Conservation (phyloP, 2,329 filamentous ascomycete genomes). For the Alternaria tenuissima region DNA sequence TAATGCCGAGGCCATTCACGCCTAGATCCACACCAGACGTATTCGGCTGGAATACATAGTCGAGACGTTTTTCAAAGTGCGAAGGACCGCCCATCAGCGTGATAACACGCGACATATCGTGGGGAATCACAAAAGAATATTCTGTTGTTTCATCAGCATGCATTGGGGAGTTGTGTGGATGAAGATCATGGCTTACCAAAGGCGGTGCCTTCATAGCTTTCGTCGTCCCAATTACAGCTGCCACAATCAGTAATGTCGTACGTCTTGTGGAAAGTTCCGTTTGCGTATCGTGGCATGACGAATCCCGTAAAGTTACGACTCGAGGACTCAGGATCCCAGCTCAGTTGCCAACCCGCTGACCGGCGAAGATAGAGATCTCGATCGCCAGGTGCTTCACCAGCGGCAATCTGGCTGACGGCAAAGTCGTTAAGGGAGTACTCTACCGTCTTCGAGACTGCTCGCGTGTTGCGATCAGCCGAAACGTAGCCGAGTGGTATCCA, state of each 20-base stretch:
- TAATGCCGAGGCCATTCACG: conserved; percentile 47
- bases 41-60: conserved; percentile 53
- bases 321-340: conserved; percentile 50
- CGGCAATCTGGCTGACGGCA: conserved; percentile 53
- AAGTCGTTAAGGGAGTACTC: conserved; percentile 57
- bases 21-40: conserved; percentile 49
- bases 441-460: conserved; percentile 52
- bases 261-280: conserved; percentile 47
- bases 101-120: conserved; percentile 54
- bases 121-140: conserved; percentile 55
- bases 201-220: conserved; percentile 54
- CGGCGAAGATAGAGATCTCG: conserved; percentile 50
- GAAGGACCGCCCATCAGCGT: conserved; percentile 52
- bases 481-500: conserved; percentile 56
- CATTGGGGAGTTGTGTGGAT: rapidly evolving
- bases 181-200: conserved; percentile 35
- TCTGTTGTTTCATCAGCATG: conserved; percentile 31
- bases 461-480: conserved; percentile 49
- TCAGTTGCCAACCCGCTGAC: conserved; percentile 54
- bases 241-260: conserved; percentile 56
- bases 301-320: conserved; percentile 50
- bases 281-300: conserved; percentile 47
- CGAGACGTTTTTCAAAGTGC: conserved; percentile 52
- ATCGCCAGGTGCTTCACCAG: conserved; percentile 52
- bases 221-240: conserved; percentile 52